Conservation (phyloP, 225 moss, liverwort and hornwort genomes). For the Polytrichum formosum region DNA sequence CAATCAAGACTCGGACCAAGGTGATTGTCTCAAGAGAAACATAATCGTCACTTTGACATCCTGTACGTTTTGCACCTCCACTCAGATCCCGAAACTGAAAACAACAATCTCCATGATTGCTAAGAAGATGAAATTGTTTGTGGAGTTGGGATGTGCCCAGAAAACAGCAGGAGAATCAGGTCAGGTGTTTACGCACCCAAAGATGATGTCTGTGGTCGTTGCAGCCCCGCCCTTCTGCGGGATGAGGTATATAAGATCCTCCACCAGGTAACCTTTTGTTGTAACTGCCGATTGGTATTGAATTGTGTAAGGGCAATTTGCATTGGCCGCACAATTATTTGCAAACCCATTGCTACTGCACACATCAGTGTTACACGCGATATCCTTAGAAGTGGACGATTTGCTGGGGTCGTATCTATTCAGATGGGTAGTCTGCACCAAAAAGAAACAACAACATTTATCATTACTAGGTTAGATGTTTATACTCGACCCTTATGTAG, state of each 20-base stretch:
- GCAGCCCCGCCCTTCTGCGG: constrained; percentile 42
- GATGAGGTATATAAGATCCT: constrained; percentile 66
- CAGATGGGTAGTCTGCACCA: constrained; percentile 28
- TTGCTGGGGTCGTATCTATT: constrained; percentile 19
- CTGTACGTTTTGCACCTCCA: no score
- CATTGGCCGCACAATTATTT: not conserved
- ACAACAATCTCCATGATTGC: no score
- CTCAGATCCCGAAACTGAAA: no score
- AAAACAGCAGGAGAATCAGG: not conserved
- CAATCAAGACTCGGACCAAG: no score
- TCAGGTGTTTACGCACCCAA: constrained; percentile 27
- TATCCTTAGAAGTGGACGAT: constrained; percentile 24
- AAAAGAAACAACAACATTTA: not conserved
- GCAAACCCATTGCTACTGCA: constrained; percentile 11
- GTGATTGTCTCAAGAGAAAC: no score
- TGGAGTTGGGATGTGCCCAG: no score
- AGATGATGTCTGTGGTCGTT: constrained; percentile 11
- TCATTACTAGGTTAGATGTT: no score
- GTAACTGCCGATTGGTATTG: constrained; percentile 56
- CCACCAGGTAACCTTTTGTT: constrained; percentile 57
- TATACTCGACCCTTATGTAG: no score
- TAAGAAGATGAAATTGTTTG: no score
- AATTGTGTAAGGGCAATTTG: constrained; percentile 47
- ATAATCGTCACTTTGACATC: no score
- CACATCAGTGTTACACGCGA: constrained; percentile 18